These are phyloP conservation scores for Alternaria incomplexa DNA, from an alignment of 2,329 filamentous ascomycete genomes.

Conservation along the genomic window DNA sequence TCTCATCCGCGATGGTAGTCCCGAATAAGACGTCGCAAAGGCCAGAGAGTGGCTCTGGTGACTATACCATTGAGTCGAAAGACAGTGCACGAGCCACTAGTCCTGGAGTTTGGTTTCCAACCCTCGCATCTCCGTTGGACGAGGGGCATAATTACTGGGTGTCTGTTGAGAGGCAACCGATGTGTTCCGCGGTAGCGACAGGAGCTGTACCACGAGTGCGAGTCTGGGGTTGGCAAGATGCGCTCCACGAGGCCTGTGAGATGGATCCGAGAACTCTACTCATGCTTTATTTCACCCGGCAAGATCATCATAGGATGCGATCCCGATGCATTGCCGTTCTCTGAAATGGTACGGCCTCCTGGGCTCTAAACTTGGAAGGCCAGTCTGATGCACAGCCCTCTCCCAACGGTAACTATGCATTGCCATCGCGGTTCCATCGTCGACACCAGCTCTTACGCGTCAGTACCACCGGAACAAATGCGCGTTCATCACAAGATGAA, in stretches of 20 bases:
- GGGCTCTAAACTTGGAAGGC: neutral
- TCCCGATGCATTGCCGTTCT: neutral
- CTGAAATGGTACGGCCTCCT: neutral
- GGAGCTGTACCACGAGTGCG: neutral
- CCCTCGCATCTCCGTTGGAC: neutral
- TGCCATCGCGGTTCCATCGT: neutral
- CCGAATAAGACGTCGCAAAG: neutral
- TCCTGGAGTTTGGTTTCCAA: neutral
- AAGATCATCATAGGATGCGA: neutral
- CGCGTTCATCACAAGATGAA: too few relatives aligned
- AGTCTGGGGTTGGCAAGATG: neutral
- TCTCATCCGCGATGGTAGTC: rapidly evolving
- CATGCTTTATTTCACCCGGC: rapidly evolving
- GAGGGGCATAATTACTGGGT: neutral
- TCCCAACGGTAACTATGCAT: neutral
- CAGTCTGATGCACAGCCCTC: neutral
- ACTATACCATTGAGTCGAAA: neutral
- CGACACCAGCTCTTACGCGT: neutral
- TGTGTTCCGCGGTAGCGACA: neutral
- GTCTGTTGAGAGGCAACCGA: neutral
- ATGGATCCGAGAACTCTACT: neutral
- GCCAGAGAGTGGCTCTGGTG: neutral
- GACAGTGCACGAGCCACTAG: neutral
- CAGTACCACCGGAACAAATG: neutral
- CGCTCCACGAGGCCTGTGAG: neutral